Percentiles rank a stretch among this genome's conserved stretches.
Conservation (phyloP, 805 yeast species). For the Ogataea wickerhamii region DNA sequence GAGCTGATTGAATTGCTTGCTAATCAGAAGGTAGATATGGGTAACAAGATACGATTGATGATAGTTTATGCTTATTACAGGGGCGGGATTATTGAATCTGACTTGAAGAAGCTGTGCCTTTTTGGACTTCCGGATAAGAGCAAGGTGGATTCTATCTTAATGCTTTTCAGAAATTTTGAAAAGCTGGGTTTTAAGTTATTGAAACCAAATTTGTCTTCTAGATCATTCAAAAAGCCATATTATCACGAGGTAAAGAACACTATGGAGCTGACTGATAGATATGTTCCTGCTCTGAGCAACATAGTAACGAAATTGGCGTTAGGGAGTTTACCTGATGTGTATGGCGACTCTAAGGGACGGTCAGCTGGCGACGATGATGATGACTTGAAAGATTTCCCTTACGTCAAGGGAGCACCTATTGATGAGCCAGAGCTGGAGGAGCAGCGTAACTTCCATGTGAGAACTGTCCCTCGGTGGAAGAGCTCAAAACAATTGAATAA, state of each 20-base stretch:
- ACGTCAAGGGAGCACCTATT: constrained; percentile 34
- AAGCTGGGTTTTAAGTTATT: constrained; percentile 34
- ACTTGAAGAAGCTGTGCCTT: constrained; percentile 62
- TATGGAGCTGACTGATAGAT: constrained; percentile 23
- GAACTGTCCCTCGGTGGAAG: constrained; percentile 32
- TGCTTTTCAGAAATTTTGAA: constrained; percentile 55
- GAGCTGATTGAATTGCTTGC: constrained; percentile 55
- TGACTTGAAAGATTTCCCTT: constrained; percentile 51
- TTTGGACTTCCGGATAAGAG: constrained; percentile 40
- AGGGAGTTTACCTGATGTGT: constrained; percentile 28
- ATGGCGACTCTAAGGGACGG: constrained; percentile 14
- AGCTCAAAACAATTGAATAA: constrained; percentile 19
- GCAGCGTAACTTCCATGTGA: constrained; percentile 10
- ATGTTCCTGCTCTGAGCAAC: constrained; percentile 27
- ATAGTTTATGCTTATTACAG: constrained; percentile 74
- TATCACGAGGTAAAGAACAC: constrained; percentile 47
- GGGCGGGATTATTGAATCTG: constrained; percentile 75
- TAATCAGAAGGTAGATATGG: constrained; percentile 44
- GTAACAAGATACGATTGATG: constrained; percentile 73
- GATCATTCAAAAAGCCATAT: constrained; percentile 44
- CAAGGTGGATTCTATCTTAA: constrained; percentile 38
- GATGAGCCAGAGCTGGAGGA: constrained; percentile 19
- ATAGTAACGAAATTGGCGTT: constrained; percentile 25
- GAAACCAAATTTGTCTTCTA: constrained; percentile 38
- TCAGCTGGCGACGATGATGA: constrained; percentile 28